A percentile compares a stretch with the other conserved stretches of the same genome.
These are phyloP conservation scores for Penicillium verhagenii DNA, from an alignment of 495 filamentous ascomycete species.

Conservation along the genomic window DNA sequence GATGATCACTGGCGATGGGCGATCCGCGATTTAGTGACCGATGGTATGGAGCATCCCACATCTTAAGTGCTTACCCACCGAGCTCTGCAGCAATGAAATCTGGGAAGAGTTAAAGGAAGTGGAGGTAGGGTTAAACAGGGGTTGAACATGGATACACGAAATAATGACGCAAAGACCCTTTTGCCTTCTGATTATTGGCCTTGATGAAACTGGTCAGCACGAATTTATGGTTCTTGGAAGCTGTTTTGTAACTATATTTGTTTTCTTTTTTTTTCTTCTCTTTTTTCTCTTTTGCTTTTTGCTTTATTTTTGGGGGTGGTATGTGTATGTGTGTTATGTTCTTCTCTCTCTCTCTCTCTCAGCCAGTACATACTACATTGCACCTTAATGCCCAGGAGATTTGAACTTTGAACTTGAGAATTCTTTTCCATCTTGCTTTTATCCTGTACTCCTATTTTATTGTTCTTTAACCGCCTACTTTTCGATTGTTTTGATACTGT, in stretches of 20 bases:
- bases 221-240: slow-evolving; percentile 19
- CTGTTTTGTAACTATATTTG: slow-evolving; percentile 23
- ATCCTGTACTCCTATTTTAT: background rate
- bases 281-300: background rate
- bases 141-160: slow-evolving; percentile 21
- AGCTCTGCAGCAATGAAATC: background rate
- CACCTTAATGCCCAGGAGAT: background rate
- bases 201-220: slow-evolving; percentile 24
- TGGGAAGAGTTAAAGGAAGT: no score
- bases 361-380: no score
- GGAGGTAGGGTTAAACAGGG: no score
- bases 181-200: slow-evolving; percentile 14
- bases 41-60: slow-evolving; percentile 15
- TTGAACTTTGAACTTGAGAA: no score
- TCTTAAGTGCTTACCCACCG: no score
- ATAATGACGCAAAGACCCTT: slow-evolving; percentile 28
- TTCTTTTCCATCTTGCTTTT: no score
- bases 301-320: no score
- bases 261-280: slow-evolving; percentile 1
- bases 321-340: no score
- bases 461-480: background rate
- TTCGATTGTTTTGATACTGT: no score
- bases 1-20: slow-evolving; percentile 55
- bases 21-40: slow-evolving; percentile 47
- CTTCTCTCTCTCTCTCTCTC: no score